Conservation (phyloP, 257 asterid genomes). For the Capsicum baccatum region DNA sequence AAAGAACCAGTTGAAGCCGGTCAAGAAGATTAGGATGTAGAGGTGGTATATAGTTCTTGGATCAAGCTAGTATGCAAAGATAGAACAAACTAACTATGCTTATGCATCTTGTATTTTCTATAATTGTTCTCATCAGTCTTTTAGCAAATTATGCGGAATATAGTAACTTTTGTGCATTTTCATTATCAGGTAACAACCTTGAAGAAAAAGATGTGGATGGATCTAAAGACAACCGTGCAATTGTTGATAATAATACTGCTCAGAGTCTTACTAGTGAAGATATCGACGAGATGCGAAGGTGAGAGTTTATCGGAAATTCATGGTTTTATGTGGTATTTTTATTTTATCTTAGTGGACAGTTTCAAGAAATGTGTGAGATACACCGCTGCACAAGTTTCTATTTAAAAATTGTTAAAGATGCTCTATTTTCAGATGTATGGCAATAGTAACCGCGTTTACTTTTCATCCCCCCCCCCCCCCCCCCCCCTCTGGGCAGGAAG, state of each 20-base stretch:
- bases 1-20: not conserved
- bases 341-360: not conserved
- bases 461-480: not conserved
- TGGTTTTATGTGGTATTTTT: not conserved
- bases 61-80: not conserved
- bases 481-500: not conserved
- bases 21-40: not conserved
- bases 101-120: conserved; percentile 19
- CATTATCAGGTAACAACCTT: conserved; percentile 53
- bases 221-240: conserved; percentile 77
- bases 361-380: not conserved
- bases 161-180: conserved; percentile 32
- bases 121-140: conserved; percentile 9
- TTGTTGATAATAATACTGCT: conserved; percentile 90
- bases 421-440: not conserved
- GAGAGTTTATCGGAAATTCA: conserved; percentile 21
- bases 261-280: conserved; percentile 87
- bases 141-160: conserved; percentile 3
- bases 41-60: not conserved
- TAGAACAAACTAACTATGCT: not conserved
- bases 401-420: not conserved
- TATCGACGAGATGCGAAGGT: conserved; percentile 84
- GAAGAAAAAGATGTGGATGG: conserved; percentile 55
- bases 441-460: not conserved
- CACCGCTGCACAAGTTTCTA: not conserved